Evolutionary conservation across 345 rosid species (phyloP).

Genomic region (Salix caprea): DNA sequence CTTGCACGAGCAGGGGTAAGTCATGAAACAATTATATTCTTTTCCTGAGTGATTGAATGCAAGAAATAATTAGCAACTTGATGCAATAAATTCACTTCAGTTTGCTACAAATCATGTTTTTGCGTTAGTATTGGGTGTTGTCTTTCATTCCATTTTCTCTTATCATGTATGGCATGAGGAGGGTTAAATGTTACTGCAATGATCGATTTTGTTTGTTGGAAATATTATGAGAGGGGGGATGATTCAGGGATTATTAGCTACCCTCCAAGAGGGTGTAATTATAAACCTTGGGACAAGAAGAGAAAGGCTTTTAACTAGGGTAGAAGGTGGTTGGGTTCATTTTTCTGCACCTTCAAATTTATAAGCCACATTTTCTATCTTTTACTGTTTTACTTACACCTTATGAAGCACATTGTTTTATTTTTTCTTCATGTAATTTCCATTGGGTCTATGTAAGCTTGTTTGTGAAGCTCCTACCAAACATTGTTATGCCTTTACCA

Average conservation of each 20-base stretch:
- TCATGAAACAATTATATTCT: neutral
- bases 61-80: neutral
- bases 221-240: neutral
- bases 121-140: neutral
- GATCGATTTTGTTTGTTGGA: neutral
- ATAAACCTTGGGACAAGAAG: neutral
- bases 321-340: neutral
- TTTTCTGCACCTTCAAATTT: neutral
- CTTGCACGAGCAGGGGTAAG: constrained; percentile 98
- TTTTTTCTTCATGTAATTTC: neutral
- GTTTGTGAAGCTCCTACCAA: neutral
- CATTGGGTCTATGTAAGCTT: neutral
- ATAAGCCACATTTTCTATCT: neutral
- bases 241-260: neutral
- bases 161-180: neutral
- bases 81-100: neutral
- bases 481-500: neutral
- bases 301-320: neutral
- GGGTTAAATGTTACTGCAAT: neutral
- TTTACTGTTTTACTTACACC: neutral
- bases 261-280: neutral
- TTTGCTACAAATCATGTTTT: neutral
- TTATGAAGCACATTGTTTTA: neutral
- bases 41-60: neutral
- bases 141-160: neutral